Evolutionary conservation across 2,329 filamentous ascomycete species (phyloP).

Genomic region (Venturia asperata): DNA sequence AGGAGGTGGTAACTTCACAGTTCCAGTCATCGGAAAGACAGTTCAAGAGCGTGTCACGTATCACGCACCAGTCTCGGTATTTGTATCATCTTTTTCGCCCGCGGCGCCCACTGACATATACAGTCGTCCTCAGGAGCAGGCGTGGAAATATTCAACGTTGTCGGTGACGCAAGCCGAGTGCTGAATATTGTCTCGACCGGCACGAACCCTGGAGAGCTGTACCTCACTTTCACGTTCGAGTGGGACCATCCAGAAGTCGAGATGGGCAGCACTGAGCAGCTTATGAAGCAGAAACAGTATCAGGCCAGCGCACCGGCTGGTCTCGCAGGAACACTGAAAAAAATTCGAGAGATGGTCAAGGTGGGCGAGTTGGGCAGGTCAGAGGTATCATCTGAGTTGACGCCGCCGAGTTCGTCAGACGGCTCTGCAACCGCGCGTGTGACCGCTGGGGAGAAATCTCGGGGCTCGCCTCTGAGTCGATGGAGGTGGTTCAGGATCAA

Average conservation of each 20-base stretch:
- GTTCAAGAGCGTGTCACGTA: background rate
- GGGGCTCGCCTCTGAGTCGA: background rate
- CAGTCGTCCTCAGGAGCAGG: background rate
- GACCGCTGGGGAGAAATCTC: background rate
- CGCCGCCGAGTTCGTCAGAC: background rate
- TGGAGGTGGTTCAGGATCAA: background rate
- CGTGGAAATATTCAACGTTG: background rate
- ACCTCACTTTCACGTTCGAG: slow-evolving; percentile 5
- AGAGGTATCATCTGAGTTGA: background rate
- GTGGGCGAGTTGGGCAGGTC: background rate
- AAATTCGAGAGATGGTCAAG: slow-evolving; percentile 4
- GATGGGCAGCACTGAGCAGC: background rate
- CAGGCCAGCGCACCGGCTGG: background rate
- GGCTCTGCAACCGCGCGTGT: background rate
- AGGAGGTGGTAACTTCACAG: background rate
- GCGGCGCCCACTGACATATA: background rate
- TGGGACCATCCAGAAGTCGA: slow-evolving; percentile 7
- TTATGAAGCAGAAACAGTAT: slow-evolving; percentile 6
- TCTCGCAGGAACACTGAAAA: background rate
- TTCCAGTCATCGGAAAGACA: background rate
- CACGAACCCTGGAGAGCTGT: background rate
- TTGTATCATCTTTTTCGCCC: background rate
- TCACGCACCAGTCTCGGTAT: slow-evolving; percentile 3
- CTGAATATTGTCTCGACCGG: background rate
- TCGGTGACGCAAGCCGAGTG: background rate